Evolutionary conservation across 2,329 filamentous ascomycete species (phyloP).

Genomic region (Phialemoniopsis sp.): DNA sequence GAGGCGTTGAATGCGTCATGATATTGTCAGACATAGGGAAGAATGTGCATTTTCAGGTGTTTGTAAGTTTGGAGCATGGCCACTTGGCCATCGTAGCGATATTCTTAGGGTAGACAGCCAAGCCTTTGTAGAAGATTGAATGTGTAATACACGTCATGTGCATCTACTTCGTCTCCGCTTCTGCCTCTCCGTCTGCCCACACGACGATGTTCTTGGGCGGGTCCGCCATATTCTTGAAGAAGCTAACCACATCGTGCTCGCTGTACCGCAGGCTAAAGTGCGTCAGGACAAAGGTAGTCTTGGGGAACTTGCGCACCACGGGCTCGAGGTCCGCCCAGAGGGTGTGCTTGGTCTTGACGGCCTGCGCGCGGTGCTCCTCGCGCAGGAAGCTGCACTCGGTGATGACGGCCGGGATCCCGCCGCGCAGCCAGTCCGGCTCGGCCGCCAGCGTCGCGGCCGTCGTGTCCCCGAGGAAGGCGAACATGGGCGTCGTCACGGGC

Average conservation of each 20-base stretch:
- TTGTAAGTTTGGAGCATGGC: no score
- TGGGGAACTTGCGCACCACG: constrained; percentile 34
- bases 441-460: constrained; percentile 32
- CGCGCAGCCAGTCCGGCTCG: constrained; percentile 32
- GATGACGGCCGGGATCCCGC: constrained; percentile 38
- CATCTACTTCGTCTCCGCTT: background rate
- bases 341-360: constrained; percentile 41
- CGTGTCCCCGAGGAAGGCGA: constrained; percentile 44
- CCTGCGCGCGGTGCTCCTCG: constrained; percentile 36
- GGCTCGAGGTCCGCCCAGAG: constrained; percentile 39
- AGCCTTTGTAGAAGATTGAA: background rate
- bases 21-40: constrained; percentile 3
- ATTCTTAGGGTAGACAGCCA: no score
- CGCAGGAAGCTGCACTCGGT: constrained; percentile 45
- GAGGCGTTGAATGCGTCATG: constrained; percentile 61
- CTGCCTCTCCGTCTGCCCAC: constrained; percentile 34
- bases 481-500: constrained; percentile 30
- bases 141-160: background rate
- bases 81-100: no score
- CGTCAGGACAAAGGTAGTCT: constrained; percentile 39
- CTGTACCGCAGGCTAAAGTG: constrained; percentile 43
- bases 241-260: constrained; percentile 31
- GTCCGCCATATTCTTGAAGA: constrained; percentile 34
- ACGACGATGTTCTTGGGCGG: constrained; percentile 38
- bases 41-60: no score